phyloP scores from a whole-genome alignment of 108 stramenopile species.

The Cyclotella baltica region DNA sequence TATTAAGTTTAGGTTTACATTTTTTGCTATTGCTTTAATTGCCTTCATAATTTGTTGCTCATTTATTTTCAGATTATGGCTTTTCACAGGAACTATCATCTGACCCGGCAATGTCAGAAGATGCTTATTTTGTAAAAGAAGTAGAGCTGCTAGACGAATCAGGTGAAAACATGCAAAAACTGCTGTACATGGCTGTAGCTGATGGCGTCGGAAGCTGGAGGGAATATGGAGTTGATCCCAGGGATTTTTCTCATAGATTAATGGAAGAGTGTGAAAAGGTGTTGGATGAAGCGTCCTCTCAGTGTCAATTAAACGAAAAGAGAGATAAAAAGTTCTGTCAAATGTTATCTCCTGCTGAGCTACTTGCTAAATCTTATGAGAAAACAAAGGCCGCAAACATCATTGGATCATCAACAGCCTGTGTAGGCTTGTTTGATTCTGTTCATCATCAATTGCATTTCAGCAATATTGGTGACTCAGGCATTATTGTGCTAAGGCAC shows the following conservation, averaged over 20 bases:
- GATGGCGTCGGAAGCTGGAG: constrained; percentile 98
- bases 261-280: constrained; percentile 87
- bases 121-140: constrained; percentile 76
- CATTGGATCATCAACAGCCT: constrained; percentile 91
- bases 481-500: constrained; percentile 94
- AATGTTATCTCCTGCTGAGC: constrained; percentile 68
- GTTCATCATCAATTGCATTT: constrained; percentile 93
- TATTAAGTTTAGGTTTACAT: not conserved
- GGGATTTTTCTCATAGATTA: constrained; percentile 85
- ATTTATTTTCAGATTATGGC: constrained; percentile 62
- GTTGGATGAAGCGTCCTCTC: constrained; percentile 58
- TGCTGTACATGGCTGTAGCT: constrained; percentile 92
- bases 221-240: constrained; percentile 93
- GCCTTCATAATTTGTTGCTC: not conserved
- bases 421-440: constrained; percentile 91
- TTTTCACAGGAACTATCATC: constrained; percentile 60
- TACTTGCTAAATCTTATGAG: constrained; percentile 77
- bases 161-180: constrained; percentile 61
- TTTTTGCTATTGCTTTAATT: not conserved
- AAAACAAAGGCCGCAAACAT: constrained; percentile 82
- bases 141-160: constrained; percentile 74
- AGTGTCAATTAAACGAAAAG: constrained; percentile 41
- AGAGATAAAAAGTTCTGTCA: constrained; percentile 61
- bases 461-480: constrained; percentile 95
- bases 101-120: constrained; percentile 87